phyloP scores from a whole-genome alignment of 306 rosid genomes.

The Echinosophora koreensis region DNA sequence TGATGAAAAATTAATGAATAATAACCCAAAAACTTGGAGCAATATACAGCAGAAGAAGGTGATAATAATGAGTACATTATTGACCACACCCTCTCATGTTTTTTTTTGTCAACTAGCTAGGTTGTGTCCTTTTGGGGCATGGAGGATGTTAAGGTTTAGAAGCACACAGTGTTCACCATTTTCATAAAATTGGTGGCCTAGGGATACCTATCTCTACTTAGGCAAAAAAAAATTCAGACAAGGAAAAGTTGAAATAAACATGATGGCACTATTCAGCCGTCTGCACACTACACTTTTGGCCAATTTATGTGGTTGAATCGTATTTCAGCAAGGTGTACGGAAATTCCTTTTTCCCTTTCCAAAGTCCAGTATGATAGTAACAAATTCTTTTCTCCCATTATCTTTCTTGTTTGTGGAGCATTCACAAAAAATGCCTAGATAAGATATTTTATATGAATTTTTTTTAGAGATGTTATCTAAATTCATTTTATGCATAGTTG shows the following conservation, averaged over 20 bases:
- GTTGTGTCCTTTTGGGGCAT: slow-evolving; percentile 44
- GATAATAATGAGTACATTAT: slow-evolving; percentile 40
- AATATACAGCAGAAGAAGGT: not conserved
- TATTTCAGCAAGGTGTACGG: slow-evolving; percentile 22
- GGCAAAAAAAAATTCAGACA: slow-evolving; percentile 17
- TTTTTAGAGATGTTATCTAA: too few species aligned
- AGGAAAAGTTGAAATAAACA: slow-evolving; percentile 43
- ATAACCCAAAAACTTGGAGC: slow-evolving; percentile 36
- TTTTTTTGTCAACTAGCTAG: not conserved
- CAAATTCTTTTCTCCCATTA: too few species aligned
- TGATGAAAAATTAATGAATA: not conserved
- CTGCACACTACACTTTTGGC: slow-evolving; percentile 10
- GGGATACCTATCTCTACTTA: not conserved
- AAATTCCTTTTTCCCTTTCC: not conserved
- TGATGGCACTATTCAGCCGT: slow-evolving; percentile 40
- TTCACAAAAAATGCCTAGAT: too few species aligned
- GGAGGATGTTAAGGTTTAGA: slow-evolving; percentile 50
- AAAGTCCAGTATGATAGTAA: not conserved
- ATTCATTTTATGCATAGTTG: too few species aligned
- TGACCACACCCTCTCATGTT: slow-evolving; percentile 21
- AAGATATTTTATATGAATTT: too few species aligned
- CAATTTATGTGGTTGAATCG: slow-evolving; percentile 46
- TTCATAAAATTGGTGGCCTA: slow-evolving; percentile 37
- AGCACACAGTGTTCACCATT: slow-evolving; percentile 45
- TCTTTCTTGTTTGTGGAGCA: not conserved